Base-by-base conservation (phyloP, 257 asterid species). In the Plantago ovata region DNA sequence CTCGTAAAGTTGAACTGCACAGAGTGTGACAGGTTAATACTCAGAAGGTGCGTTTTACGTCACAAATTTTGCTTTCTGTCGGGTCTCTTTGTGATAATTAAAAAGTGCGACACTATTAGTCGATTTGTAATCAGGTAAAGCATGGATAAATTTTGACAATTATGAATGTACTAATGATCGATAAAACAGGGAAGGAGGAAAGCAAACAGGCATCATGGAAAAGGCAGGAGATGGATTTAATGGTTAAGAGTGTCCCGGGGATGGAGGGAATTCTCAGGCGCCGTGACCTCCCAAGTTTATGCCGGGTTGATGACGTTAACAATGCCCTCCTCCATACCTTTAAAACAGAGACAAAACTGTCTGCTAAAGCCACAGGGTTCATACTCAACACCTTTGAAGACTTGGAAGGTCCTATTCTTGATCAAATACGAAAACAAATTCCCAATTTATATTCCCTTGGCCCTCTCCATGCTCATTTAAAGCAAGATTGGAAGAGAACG, bases 311-410 rank as follows among this genome's bases (percentile, higher is more conserved):
- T 1, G 69, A 64, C 18, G 1, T 73, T 6, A 18, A 16, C 0
- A 77, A 72, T 36, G 13, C 71, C 39, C 48, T n/a, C 9, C 12
- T 65, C 18, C 70, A 38, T 19, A n/a, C 70, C 13, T 47, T 2
- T 43, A 46, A 36, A 38, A 42, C 15, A 8, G 82, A 75, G 57
- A 58, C 73, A 13, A 52, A 58, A 67, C 61, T 48, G 46, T 63
- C 65, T 24, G 49, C 73, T 7, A 21, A 70, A 19, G 86, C 83
- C 10, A 4, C 28, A 19, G 94, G 81, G 0, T 69, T 79, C 3
- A 77, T 84, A 13, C 72, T 84, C 63, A 84, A 81, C 59, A 81
- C 86, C 1, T 84, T 77, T 50, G 84, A 81, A 66, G 86, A 79
- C 20, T 39, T 84, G 24, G 94, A 84, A 47, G 74, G 72, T 0